Conservation (phyloP, 148 eudicot genomes). For the Fagopyrum tataricum region DNA sequence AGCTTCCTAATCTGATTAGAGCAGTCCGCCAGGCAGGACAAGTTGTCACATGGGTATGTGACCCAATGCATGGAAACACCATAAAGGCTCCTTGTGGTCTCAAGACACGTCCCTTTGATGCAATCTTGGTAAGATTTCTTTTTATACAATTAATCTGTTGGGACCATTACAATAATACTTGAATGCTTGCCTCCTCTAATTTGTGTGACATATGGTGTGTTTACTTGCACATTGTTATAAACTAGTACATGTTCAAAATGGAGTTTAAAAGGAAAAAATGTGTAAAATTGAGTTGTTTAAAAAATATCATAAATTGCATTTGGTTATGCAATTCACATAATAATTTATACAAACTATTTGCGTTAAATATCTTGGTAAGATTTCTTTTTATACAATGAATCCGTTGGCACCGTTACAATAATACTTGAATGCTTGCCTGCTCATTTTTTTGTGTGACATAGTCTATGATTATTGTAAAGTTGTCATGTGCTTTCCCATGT, state of each 20-base stretch:
- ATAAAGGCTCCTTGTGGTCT: constrained; percentile 44
- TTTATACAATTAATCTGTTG: neutral
- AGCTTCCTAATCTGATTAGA: constrained; percentile 39
- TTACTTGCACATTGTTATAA: too few species aligned
- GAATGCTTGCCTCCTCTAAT: neutral
- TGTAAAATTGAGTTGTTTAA: too few species aligned
- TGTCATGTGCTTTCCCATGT: constrained; percentile 3
- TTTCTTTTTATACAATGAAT: neutral
- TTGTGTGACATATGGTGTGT: too few species aligned
- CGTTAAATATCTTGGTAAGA: constrained; percentile 35
- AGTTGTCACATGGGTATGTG: constrained; percentile 44
- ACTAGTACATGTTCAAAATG: too few species aligned
- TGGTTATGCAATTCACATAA: too few species aligned
- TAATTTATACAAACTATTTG: too few species aligned
- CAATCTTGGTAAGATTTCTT: constrained; percentile 29
- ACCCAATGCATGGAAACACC: constrained; percentile 48
- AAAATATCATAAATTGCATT: too few species aligned
- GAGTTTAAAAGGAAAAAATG: too few species aligned
- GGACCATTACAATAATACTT: neutral
- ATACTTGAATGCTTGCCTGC: neutral
- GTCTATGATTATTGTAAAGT: neutral
- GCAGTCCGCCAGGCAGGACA: constrained; percentile 43
- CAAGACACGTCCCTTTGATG: constrained; percentile 42
- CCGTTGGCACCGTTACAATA: neutral
- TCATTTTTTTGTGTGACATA: neutral